Conservation (phyloP, 768 basidiomycete species). For the Coprinopsis strossmayeri region DNA sequence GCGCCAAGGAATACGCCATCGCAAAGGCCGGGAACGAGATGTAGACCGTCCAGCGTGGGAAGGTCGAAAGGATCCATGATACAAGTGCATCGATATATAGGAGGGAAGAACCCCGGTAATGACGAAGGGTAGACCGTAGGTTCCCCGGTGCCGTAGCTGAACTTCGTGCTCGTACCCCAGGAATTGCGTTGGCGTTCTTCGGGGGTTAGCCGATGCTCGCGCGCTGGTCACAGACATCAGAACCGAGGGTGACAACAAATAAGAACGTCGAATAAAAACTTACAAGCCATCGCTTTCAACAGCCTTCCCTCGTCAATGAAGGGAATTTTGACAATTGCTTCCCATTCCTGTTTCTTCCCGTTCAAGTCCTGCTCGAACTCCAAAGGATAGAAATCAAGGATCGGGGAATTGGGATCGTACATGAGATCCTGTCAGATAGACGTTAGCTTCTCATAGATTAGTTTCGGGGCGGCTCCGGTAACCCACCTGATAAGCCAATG, state of each 20-base stretch:
- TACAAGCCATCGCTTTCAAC: slow-evolving; percentile 77
- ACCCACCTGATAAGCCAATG: slow-evolving; percentile 71
- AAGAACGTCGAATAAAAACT: slow-evolving; percentile 18
- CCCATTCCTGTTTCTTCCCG: slow-evolving; percentile 99
- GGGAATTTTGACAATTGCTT: slow-evolving; percentile 97
- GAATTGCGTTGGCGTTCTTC: slow-evolving; percentile 75
- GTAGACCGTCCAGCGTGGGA: slow-evolving; percentile 80
- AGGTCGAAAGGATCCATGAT: slow-evolving; percentile 79
- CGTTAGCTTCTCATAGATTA: not conserved
- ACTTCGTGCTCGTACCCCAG: slow-evolving; percentile 76
- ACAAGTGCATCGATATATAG: slow-evolving; percentile 75
- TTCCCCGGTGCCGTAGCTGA: slow-evolving; percentile 59
- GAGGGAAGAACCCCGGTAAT: slow-evolving; percentile 91
- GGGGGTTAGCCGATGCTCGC: slow-evolving; percentile 66
- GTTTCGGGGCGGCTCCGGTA: not conserved
- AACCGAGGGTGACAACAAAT: not conserved
- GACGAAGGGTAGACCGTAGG: slow-evolving; percentile 83
- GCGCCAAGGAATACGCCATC: slow-evolving; percentile 85
- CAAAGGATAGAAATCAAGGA: slow-evolving; percentile 89
- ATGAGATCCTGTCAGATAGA: slow-evolving; percentile 69
- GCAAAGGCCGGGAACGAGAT: slow-evolving; percentile 79
- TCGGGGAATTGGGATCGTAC: slow-evolving; percentile 77
- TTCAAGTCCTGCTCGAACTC: slow-evolving; percentile 93
- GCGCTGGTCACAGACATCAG: slow-evolving; percentile 36
- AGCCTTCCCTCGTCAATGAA: slow-evolving; percentile 86